Conservation (phyloP, 441 rosid genomes). For the Kokia cookei region DNA sequence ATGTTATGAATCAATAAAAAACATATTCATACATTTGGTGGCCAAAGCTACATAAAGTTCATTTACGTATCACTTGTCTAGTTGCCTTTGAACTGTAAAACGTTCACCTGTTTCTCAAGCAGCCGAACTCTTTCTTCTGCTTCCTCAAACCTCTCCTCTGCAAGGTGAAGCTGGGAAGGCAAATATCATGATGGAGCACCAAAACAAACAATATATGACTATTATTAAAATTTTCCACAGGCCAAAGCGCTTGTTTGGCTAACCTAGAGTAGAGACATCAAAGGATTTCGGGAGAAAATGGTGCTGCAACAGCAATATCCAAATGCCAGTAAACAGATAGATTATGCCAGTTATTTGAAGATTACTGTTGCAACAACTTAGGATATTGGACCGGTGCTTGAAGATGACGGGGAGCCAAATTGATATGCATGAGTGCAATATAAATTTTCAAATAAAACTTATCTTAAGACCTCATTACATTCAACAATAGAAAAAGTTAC, state of each 20-base stretch:
- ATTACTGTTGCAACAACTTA: neutral
- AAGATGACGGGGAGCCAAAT: neutral
- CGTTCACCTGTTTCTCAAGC: constrained; percentile 55
- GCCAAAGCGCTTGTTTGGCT: neutral
- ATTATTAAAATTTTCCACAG: neutral
- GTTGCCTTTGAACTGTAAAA: neutral
- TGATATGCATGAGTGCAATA: neutral
- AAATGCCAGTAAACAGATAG: neutral
- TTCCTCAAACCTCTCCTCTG: constrained; percentile 63
- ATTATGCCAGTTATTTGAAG: neutral
- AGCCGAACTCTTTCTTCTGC: constrained; percentile 61
- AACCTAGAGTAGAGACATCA: neutral
- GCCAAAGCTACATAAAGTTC: neutral
- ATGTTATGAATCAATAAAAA: neutral
- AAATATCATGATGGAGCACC: constrained; percentile 30
- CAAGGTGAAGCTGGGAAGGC: constrained; percentile 64
- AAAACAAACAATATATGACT: neutral
- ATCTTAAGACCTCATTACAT: neutral
- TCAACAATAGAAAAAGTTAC: neutral
- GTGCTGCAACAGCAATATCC: constrained; percentile 4
- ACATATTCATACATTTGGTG: neutral
- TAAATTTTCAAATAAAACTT: neutral
- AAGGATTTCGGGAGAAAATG: neutral
- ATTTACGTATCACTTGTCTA: neutral
- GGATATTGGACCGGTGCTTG: neutral